Evolutionary conservation across 371 early-diverging fungal genomes (phyloP).

Genomic region (Fennellomyces sp.): DNA sequence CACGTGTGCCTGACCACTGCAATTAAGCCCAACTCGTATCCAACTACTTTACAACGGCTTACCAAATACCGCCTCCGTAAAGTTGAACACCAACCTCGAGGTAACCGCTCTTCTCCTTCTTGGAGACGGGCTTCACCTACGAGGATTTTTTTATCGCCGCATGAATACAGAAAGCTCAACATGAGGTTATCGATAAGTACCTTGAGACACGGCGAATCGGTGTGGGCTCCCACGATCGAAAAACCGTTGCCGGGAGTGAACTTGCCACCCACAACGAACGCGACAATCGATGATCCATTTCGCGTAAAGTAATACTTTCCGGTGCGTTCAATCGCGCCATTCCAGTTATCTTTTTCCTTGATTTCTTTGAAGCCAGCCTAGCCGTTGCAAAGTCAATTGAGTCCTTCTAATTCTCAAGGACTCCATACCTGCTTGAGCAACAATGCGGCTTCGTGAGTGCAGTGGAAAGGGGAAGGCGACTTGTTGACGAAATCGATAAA

Average conservation of each 20-base stretch:
- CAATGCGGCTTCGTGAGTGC: conserved; percentile 68
- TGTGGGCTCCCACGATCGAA: conserved; percentile 93
- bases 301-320: conserved; percentile 97
- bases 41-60: conserved; percentile 7
- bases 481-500: conserved; percentile 90
- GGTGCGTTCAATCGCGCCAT: conserved; percentile 65
- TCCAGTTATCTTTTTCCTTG: conserved; percentile 87
- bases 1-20: conserved; percentile 85
- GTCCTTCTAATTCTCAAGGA: not conserved
- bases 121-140: conserved; percentile 91
- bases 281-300: conserved; percentile 89
- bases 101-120: conserved; percentile 81
- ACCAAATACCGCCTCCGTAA: conserved; percentile 95
- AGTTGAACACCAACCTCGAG: conserved; percentile 88
- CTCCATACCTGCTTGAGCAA: conserved; percentile 41
- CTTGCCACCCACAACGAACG: conserved; percentile 93
- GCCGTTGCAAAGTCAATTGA: not conserved
- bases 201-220: conserved; percentile 98
- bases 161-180: not conserved
- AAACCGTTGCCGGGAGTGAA: conserved; percentile 86
- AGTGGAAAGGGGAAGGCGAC: conserved; percentile 95
- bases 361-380: conserved; percentile 83
- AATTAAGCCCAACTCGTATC: too few species aligned
- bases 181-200: conserved; percentile 37
- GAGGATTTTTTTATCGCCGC: not conserved